Conservation (phyloP, 106 monocot genomes). For the Allium sativum region DNA sequence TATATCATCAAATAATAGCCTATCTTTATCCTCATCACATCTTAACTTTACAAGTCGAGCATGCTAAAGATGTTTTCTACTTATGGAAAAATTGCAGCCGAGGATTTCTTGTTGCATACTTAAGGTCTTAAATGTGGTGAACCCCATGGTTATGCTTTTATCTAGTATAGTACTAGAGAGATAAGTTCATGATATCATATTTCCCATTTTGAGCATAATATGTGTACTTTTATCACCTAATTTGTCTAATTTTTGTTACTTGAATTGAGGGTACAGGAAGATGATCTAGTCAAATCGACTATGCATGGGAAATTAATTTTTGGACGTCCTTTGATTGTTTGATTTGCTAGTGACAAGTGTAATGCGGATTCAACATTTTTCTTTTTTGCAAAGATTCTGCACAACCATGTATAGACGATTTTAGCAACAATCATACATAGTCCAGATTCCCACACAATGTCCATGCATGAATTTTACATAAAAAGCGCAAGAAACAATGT, state of each 20-base stretch:
- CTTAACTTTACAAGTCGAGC: slow-evolving; percentile 32
- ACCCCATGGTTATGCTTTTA: slow-evolving; percentile 90
- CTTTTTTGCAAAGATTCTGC: too few species aligned
- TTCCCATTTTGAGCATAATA: not conserved
- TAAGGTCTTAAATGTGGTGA: slow-evolving; percentile 84
- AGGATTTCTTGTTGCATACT: slow-evolving; percentile 90
- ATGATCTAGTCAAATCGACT: slow-evolving; percentile 54
- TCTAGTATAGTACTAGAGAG: slow-evolving; percentile 81
- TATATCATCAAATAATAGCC: too few species aligned
- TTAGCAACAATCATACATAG: too few species aligned
- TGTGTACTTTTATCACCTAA: not conserved
- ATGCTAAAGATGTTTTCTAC: slow-evolving; percentile 86
- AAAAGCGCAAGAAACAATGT: too few species aligned
- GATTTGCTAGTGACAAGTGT: slow-evolving; percentile 68
- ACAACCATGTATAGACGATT: too few species aligned
- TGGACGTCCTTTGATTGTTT: slow-evolving; percentile 80
- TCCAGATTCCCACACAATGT: too few species aligned
- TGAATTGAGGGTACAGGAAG: slow-evolving; percentile 99
- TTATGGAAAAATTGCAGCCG: slow-evolving; percentile 75
- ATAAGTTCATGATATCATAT: slow-evolving; percentile 19
- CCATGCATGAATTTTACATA: too few species aligned
- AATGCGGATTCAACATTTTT: slow-evolving; percentile 13
- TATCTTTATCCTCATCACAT: not conserved
- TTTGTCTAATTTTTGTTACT: slow-evolving; percentile 39
- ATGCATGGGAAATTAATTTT: slow-evolving; percentile 78